Evolutionary conservation across 495 filamentous ascomycete species (phyloP).

Genomic region (Aspergillus steynii): DNA sequence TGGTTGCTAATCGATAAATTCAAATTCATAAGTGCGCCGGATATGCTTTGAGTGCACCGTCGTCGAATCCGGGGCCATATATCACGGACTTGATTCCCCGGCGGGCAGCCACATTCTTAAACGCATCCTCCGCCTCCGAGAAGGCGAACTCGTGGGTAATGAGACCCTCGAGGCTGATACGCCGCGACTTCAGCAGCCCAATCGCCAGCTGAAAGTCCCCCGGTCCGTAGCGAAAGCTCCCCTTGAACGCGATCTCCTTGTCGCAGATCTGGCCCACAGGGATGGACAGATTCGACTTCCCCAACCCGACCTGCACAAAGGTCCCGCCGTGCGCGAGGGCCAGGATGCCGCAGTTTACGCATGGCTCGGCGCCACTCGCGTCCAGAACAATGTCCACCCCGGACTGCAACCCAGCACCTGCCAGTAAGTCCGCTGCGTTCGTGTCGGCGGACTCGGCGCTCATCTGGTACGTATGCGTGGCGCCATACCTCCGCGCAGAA

Average conservation of each 20-base stretch:
- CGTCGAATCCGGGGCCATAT: conserved; percentile 29
- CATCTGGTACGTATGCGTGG: conserved; percentile 62
- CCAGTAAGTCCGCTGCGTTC: conserved; percentile 58
- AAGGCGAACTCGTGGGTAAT: conserved; percentile 52
- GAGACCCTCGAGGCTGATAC: conserved; percentile 69
- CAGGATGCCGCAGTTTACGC: conserved; percentile 70
- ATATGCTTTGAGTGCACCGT: not conserved
- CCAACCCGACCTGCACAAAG: conserved; percentile 84
- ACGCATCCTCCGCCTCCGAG: conserved; percentile 20
- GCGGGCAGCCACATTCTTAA: conserved; percentile 22
- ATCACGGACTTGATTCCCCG: conserved; percentile 34
- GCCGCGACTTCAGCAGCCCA: conserved; percentile 61
- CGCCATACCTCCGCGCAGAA: conserved; percentile 65
- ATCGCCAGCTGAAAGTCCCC: conserved; percentile 79
- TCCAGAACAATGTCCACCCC: conserved; percentile 77
- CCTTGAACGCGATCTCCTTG: conserved; percentile 78
- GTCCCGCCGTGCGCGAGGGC: conserved; percentile 68
- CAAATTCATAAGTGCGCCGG: no score
- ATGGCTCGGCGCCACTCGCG: conserved; percentile 73
- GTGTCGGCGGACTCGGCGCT: conserved; percentile 44
- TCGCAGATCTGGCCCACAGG: conserved; percentile 78
- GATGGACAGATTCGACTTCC: conserved; percentile 70
- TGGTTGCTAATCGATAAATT: no score
- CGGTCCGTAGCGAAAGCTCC: conserved; percentile 76
- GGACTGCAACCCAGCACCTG: conserved; percentile 33